Base-by-base conservation (phyloP, 257 asterid species). In the Galeopsis tetrahit region DNA sequence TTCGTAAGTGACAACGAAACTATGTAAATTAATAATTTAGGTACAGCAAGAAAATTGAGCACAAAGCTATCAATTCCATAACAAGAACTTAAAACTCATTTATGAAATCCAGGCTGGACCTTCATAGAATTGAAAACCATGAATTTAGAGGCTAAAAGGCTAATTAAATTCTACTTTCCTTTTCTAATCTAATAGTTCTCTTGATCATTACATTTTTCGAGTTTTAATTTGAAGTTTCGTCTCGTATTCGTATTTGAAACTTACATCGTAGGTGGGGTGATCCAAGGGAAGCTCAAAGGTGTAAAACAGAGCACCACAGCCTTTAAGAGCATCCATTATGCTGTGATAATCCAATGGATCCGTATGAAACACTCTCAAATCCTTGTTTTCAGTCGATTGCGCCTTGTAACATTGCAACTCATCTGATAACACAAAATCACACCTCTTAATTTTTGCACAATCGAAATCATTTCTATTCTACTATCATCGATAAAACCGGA, bases 321-420 rank as follows among this genome's bases (percentile, higher is more conserved):
- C 97, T 73, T 83, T 90, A 15, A 95, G 71, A 0, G 99, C 96
- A 14, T 92, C 96, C 79, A 88, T 53, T 44, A 95, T 84, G 86
- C 98, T 95, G 76, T 87, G 96, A 74, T 92, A 95, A 74, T 95
- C 98, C 84, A 95, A 85, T 6, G 96, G 97, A 65, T 95, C 99
- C 9, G 90, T 72, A 8, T 82, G 81, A 48, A 87, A 95, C 6
- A 85, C 89, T 68, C 78, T 88, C 85, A 92, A 61, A n/a, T 81
- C 82, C 85, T 81, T 74, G 52, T 70, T 76, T 42, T 79, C 86
- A 5, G 31, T 70, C 59, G 84, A 82, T 51, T 74, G 63, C 71
- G 81, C 78, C 79, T 79, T 60, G 67, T 83, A 80, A 11, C 82
- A 75, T 70, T 75, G 69, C 85, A 86, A 39, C 46, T 93, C 90